Evolutionary conservation across 805 yeast species (phyloP).

Genomic region (Pichia rugopelliculosa): DNA sequence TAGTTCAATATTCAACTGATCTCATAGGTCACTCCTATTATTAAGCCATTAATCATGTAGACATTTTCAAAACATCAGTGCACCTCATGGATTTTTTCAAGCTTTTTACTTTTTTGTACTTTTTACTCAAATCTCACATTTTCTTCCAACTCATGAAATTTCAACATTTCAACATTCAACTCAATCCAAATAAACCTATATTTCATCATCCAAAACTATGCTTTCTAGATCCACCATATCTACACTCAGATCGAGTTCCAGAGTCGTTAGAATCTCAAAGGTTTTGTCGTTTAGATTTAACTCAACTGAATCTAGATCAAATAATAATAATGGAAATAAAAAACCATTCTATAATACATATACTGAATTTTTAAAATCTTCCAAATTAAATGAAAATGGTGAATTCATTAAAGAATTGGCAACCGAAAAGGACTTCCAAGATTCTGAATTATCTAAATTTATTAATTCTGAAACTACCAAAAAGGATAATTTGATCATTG

Average conservation of each 20-base stretch:
- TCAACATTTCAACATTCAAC: too few relatives aligned
- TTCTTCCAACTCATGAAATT: too few relatives aligned
- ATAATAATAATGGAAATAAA: neutral
- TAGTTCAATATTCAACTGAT: too few relatives aligned
- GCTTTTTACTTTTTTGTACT: too few relatives aligned
- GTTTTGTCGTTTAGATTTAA: slow-evolving; percentile 3
- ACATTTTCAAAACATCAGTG: too few relatives aligned
- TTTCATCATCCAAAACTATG: too few relatives aligned
- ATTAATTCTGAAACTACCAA: slow-evolving; percentile 14
- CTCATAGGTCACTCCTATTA: too few relatives aligned
- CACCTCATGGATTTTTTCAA: too few relatives aligned
- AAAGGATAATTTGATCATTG: slow-evolving; percentile 19
- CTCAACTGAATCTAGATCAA: neutral
- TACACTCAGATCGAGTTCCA: neutral
- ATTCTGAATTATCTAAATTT: slow-evolving; percentile 18
- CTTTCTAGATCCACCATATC: slow-evolving; percentile 7
- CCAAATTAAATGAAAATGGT: slow-evolving; percentile 21
- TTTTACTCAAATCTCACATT: too few relatives aligned
- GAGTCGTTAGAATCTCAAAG: neutral
- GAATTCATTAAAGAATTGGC: slow-evolving; percentile 16
- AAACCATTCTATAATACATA: slow-evolving; percentile 11
- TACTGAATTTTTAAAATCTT: slow-evolving; percentile 7
- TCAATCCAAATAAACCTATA: too few relatives aligned
- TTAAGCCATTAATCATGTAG: too few relatives aligned
- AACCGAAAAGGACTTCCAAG: slow-evolving; percentile 17